These are phyloP conservation scores for Trichophyton verrucosum DNA, from an alignment of 2,329 filamentous ascomycete species.

Conservation along the genomic window DNA sequence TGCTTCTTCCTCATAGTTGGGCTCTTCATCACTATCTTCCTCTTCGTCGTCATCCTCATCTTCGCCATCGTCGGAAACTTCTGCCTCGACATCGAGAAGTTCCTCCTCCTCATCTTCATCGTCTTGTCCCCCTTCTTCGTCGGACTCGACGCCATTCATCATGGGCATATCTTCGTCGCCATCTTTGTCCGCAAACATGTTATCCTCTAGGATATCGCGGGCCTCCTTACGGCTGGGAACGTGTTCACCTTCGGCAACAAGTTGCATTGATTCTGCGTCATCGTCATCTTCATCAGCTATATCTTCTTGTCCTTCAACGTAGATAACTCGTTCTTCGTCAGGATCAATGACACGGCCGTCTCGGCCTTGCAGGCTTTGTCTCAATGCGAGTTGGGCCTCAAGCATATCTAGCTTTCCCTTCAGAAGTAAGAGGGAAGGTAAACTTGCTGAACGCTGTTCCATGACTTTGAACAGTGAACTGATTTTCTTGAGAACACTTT, in stretches of 20 bases:
- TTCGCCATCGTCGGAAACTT: slow-evolving; percentile 31
- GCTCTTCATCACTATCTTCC: slow-evolving; percentile 41
- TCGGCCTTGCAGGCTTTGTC: slow-evolving; percentile 54
- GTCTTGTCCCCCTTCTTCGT: slow-evolving; percentile 34
- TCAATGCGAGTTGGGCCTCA: slow-evolving; percentile 72
- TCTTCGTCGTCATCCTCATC: slow-evolving; percentile 37
- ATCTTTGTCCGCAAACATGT: slow-evolving; percentile 35
- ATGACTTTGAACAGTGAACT: slow-evolving; percentile 73
- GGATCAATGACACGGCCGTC: slow-evolving; percentile 42
- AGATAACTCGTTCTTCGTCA: slow-evolving; percentile 62
- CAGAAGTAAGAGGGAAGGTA: slow-evolving; percentile 70
- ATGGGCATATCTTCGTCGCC: slow-evolving; percentile 48
- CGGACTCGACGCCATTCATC: slow-evolving; percentile 39
- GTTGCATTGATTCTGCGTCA: slow-evolving; percentile 10
- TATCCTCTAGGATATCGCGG: background rate
- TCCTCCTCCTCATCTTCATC: slow-evolving; percentile 34
- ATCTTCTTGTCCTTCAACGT: slow-evolving; percentile 70
- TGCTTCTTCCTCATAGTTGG: slow-evolving; percentile 47
- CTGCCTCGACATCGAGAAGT: slow-evolving; percentile 35
- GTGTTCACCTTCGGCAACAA: slow-evolving; percentile 40
- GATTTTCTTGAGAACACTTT: slow-evolving; percentile 68
- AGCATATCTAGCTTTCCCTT: slow-evolving; percentile 96
- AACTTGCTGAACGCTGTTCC: slow-evolving; percentile 68
- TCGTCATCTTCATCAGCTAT: slow-evolving; percentile 35
- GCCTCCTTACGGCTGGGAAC: slow-evolving; percentile 32